Evolutionary conservation across 2,329 filamentous ascomycete genomes (phyloP), one percentile per base, ranked within the genome.

Genomic region (Xylariaceae sp.): DNA sequence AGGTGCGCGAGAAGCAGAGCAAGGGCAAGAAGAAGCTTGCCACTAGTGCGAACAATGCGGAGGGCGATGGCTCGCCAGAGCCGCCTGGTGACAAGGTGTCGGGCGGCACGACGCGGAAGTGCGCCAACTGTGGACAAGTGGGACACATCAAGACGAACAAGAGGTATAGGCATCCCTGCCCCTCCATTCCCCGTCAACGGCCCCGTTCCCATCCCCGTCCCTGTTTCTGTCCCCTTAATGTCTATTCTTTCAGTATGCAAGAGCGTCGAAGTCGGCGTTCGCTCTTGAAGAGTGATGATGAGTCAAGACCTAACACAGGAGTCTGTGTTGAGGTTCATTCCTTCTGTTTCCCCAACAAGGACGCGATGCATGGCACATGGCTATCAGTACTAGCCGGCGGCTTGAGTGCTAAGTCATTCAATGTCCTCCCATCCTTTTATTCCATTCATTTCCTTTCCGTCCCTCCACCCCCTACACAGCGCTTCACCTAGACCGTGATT

Each of bases 131-230:
- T 76, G 94, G 94, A 54, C 89, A 94, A 74, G 89, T 96, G 57
- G 94, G 94, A 37, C 94, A 99, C 72, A 99, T 99, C 80, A 97
- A 97, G 77, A 97, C 93, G 52, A 97, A 97, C 80, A 96, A 97
- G 79, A 97, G 97, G 91, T 94, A 84, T 76, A 81, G 75, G 67
- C 66, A 68, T 60, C 55, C 55, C 49, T 73, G 65, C 65, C 61
- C 64, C 72, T 56, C 67, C 65, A 68, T 67, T 65, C 62, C 62
- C 56, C 55, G 37, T 53, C 23, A 30, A 30, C 23, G 23, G 23
- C 23, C 23, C 23, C 4, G 23, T 53, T 60, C 53, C 57, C 9
- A 49, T 56, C 44, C 59, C 54, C 52, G 54, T 62, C 57, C 65
- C 70, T 65, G 4, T 15, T 5, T 30, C 23, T 30, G 23, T 30